Conservation (phyloP, 2,329 filamentous ascomycete species). For the Colletotrichum orchidophilum region DNA sequence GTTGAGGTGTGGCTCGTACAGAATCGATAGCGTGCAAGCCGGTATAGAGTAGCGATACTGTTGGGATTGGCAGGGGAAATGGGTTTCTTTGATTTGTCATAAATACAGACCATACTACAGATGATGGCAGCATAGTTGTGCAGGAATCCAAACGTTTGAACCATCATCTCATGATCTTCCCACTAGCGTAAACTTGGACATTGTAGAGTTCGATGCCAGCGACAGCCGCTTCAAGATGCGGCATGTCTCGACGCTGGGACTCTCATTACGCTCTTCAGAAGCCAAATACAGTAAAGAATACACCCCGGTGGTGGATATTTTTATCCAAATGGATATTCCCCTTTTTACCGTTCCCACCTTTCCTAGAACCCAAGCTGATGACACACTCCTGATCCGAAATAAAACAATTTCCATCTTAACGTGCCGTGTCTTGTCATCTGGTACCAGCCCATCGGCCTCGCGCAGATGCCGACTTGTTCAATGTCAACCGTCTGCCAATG, state of each 20-base stretch:
- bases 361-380: not conserved
- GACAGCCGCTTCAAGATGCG: not conserved
- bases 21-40: not conserved
- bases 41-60: not conserved
- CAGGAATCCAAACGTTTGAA: not conserved
- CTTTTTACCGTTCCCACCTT: not conserved
- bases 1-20: not conserved
- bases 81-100: not conserved
- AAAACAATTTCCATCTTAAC: not conserved
- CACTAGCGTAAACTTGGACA: no score
- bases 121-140: not conserved
- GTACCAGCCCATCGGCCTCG: slow-evolving; percentile 52
- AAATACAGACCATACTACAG: not conserved
- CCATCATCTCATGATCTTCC: not conserved
- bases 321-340: not conserved
- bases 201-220: not conserved
- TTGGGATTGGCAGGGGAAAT: not conserved
- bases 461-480: slow-evolving; percentile 53
- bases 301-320: not conserved
- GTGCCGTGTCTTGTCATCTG: slow-evolving; percentile 11
- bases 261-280: not conserved
- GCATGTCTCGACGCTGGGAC: not conserved
- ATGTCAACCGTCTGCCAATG: slow-evolving; percentile 83
- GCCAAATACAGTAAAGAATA: not conserved
- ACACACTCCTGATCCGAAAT: not conserved